Conservation (phyloP, 345 rosid genomes). For the Arabidopsis arenosa region DNA sequence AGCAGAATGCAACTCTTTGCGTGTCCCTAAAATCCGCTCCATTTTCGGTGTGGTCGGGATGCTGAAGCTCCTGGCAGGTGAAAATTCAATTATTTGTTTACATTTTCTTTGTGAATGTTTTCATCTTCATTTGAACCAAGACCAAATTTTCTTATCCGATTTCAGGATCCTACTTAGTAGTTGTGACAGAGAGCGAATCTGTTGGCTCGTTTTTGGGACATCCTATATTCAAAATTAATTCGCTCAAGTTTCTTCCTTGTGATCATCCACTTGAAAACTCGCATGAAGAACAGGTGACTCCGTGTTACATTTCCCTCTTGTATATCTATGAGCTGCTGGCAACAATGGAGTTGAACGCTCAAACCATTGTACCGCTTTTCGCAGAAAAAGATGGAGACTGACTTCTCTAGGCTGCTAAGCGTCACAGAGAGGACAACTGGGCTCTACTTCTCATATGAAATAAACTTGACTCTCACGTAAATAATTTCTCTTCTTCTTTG, state of each 20-base stretch:
- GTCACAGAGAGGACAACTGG: constrained; percentile 79
- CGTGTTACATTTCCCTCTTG: constrained; percentile 3
- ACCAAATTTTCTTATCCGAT: neutral
- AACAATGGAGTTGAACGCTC: constrained; percentile 17
- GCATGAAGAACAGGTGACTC: constrained; percentile 69
- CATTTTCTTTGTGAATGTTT: constrained; percentile 11
- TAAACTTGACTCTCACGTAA: constrained; percentile 82
- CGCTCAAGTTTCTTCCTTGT: constrained; percentile 84
- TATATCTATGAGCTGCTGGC: neutral
- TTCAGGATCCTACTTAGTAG: constrained; percentile 85
- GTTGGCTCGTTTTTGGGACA: constrained; percentile 84
- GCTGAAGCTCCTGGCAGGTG: constrained; percentile 91
- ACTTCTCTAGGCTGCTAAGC: constrained; percentile 67
- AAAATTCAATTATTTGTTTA: neutral
- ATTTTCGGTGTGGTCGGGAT: constrained; percentile 86
- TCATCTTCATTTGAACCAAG: neutral
- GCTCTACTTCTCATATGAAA: constrained; percentile 84
- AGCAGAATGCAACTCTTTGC: constrained; percentile 72
- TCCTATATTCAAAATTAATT: constrained; percentile 68
- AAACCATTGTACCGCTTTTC: constrained; percentile 29
- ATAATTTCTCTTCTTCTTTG: too few relatives aligned
- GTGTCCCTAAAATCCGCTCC: constrained; percentile 80
- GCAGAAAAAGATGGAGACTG: constrained; percentile 83
- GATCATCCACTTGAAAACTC: constrained; percentile 71
- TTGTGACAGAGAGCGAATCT: constrained; percentile 73